Evolutionary conservation across 495 filamentous ascomycete species (phyloP).

Genomic region (Choiromyces venosus): DNA sequence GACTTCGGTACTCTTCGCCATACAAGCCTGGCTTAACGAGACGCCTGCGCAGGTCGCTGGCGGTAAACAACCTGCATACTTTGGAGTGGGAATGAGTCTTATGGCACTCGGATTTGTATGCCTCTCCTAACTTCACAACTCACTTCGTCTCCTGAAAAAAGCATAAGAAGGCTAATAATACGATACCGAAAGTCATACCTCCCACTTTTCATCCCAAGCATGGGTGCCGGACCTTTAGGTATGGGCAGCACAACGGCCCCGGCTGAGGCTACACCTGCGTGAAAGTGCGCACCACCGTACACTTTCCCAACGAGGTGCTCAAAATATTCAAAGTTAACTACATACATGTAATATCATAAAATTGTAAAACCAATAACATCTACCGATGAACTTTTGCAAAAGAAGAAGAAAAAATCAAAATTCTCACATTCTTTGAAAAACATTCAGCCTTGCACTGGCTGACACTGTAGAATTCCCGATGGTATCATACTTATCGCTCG

Average conservation of each 20-base stretch:
- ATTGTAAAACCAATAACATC: slow-evolving; percentile 20
- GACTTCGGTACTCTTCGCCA: slow-evolving; percentile 38
- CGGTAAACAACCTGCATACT: slow-evolving; percentile 41
- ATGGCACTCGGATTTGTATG: slow-evolving; percentile 36
- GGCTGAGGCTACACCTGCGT: slow-evolving; percentile 9
- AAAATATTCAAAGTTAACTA: slow-evolving; percentile 6
- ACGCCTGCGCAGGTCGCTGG: slow-evolving; percentile 32
- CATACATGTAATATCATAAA: slow-evolving; percentile 20
- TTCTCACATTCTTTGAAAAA: background rate
- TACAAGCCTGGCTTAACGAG: slow-evolving; percentile 42
- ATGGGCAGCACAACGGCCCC: slow-evolving; percentile 21
- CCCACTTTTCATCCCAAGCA: slow-evolving; percentile 36
- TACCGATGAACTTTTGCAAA: background rate
- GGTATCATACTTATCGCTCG: background rate
- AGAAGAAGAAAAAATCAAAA: background rate
- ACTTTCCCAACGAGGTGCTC: background rate
- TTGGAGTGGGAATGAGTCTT: slow-evolving; percentile 37
- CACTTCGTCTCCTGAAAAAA: background rate
- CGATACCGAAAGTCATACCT: slow-evolving; percentile 28
- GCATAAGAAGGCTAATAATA: background rate
- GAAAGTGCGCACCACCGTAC: background rate
- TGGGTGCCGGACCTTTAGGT: slow-evolving; percentile 13
- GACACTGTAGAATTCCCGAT: background rate
- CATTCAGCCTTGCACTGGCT: background rate
- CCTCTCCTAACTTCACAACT: background rate